Evolutionary conservation across 768 basidiomycete genomes (phyloP).

Genomic region (Pulveroboletus ravenelii): DNA sequence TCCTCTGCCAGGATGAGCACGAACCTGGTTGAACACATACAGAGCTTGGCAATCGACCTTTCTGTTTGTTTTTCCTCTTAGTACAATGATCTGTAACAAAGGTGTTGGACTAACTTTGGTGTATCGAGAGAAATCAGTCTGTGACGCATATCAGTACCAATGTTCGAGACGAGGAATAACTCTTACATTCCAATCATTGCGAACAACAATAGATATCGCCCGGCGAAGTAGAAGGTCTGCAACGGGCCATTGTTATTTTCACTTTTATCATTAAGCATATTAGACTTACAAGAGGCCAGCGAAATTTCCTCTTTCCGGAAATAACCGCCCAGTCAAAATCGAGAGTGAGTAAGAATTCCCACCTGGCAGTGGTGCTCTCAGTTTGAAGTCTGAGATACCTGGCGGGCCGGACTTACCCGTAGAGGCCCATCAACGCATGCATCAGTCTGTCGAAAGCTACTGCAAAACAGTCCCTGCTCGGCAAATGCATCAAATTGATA

Average conservation of each 20-base stretch:
- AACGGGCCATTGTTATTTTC: conserved; percentile 5
- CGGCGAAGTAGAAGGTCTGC: conserved; percentile 43
- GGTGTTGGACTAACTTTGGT: conserved; percentile 14
- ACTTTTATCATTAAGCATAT: background rate
- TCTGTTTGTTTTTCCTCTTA: conserved; percentile 17
- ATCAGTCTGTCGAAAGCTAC: conserved; percentile 39
- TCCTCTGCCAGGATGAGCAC: background rate
- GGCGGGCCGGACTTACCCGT: conserved; percentile 33
- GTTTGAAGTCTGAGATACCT: background rate
- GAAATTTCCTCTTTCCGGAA: conserved; percentile 38
- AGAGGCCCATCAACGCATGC: conserved; percentile 42
- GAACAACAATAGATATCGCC: conserved; percentile 41
- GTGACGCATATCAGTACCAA: background rate
- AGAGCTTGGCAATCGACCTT: conserved; percentile 41
- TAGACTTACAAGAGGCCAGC: conserved; percentile 44
- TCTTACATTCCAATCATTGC: conserved; percentile 46
- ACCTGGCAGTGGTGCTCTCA: conserved; percentile 24
- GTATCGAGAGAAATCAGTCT: conserved; percentile 36
- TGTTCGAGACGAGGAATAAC: background rate
- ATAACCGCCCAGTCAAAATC: conserved; percentile 41
- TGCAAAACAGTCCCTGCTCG: conserved; percentile 11
- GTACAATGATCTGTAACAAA: background rate
- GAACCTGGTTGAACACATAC: conserved; percentile 46
- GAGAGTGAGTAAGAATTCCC: conserved; percentile 41
- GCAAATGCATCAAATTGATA: background rate